Evolutionary conservation across 495 filamentous ascomycete genomes (phyloP).

Genomic region (Podospora didyma): DNA sequence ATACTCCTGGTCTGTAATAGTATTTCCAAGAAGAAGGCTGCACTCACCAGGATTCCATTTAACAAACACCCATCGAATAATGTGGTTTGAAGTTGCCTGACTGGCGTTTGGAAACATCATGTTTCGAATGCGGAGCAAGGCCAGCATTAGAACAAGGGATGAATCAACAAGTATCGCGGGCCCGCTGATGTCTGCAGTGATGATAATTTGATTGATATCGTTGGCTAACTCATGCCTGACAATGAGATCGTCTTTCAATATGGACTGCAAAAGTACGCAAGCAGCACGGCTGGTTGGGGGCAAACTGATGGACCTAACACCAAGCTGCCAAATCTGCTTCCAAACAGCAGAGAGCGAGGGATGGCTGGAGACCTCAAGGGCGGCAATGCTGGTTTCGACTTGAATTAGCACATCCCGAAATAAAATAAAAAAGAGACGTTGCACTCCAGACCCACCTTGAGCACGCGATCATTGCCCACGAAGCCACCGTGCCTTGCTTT

Average conservation of each 20-base stretch:
- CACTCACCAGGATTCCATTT: conserved; percentile 70
- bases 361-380: conserved; percentile 15
- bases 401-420: neutral
- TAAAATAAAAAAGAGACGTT: neutral
- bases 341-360: conserved; percentile 43
- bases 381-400: conserved; percentile 11
- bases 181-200: conserved; percentile 73
- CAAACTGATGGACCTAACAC: conserved; percentile 65
- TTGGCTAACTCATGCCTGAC: conserved; percentile 59
- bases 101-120: conserved; percentile 61
- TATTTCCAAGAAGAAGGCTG: neutral
- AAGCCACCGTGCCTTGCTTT: conserved; percentile 35
- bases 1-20: no score
- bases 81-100: conserved; percentile 59
- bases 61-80: conserved; percentile 74
- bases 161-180: conserved; percentile 77
- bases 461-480: conserved; percentile 58
- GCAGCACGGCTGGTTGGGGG: conserved; percentile 71
- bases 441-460: conserved; percentile 42
- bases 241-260: conserved; percentile 61
- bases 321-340: conserved; percentile 72
- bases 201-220: conserved; percentile 63
- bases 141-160: conserved; percentile 68
- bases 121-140: conserved; percentile 54
- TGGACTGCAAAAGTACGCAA: conserved; percentile 66